Evolutionary conservation across 805 yeast genomes (phyloP), one percentile per base, ranked within the genome.

Genomic region (Starmerella apis): DNA sequence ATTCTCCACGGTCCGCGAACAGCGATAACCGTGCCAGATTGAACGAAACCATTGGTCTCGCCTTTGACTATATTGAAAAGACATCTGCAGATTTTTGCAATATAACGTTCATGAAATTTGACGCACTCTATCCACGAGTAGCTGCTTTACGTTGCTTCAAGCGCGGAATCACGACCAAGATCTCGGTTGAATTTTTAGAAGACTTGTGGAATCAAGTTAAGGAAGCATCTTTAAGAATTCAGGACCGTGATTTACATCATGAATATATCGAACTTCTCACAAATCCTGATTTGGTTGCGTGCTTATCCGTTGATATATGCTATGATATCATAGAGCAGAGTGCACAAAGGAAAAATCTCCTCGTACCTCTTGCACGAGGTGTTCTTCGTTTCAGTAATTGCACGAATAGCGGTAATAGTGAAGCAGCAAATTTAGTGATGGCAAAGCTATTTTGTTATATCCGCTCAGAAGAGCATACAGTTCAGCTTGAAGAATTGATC

Each of bases 221-320:
- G 16, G 70, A 73, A 0, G 80, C 79, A 10, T 69, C 94, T 43
- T 66, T 86, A 33, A 75, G 80, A 25, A 67, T 84, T 36, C 75
- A 76, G 39, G 92, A 86, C 55, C 76, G 78, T 46, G 71, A 71
- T 13, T 68, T 85, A 43, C 95, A 87, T 57, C 61, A 75, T 13
- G 51, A 60, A 0, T 69, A 83, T 25, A 77, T 86, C 22, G 66
- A 73, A n/a, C 61, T 78, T 0, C 41, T 76, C 47, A 67, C 74
- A 54, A 63, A 69, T 37, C 59, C 50, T 0, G 57, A 65, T 1
- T 56, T 59, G 1, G 63, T 63, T 52, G 62, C 57, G 13, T 54
- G 49, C 1, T 55, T 70, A 18, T 60, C 65, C 10, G 60, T 57
- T 6, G 51, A 52, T 0, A 58, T 65, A 8, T 61, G 64, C 31